Conservation (phyloP, 495 filamentous ascomycete genomes). For the Pyronema omphalodes region DNA sequence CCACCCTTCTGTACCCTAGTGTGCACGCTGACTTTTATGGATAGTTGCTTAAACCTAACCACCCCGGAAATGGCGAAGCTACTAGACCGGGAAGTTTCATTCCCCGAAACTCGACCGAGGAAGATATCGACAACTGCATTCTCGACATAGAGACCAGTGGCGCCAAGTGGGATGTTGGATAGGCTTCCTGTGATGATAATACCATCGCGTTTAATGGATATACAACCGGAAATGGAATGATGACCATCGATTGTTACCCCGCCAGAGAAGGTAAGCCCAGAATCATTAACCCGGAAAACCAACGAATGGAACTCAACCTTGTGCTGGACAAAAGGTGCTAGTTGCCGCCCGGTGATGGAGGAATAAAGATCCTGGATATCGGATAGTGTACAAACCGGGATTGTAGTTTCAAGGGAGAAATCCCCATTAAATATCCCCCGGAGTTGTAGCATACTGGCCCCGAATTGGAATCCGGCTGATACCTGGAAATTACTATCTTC, state of each 20-base stretch:
- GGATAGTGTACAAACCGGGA: constrained; percentile 4
- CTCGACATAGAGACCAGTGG: constrained; percentile 2
- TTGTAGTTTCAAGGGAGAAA: constrained; percentile 9
- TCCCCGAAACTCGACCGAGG: constrained; percentile 7
- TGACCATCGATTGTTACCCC: constrained; percentile 9
- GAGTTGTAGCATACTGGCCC: constrained; percentile 3
- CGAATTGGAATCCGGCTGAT: constrained; percentile 6
- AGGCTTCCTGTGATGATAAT: constrained; percentile 9
- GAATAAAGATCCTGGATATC: constrained; percentile 11
- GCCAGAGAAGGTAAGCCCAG: constrained; percentile 8
- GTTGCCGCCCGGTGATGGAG: constrained; percentile 8
- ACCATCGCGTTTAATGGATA: constrained; percentile 11
- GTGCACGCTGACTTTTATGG: constrained; percentile 9
- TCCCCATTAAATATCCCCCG: constrained; percentile 7
- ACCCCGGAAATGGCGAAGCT: constrained; percentile 13
- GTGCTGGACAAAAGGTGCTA: constrained; percentile 10
- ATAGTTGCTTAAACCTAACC: constrained; percentile 6
- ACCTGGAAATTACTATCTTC: constrained; percentile 5
- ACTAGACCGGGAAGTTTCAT: constrained; percentile 6
- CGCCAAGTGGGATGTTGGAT: constrained; percentile 5
- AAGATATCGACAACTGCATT: constrained; percentile 9
- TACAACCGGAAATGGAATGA: not conserved
- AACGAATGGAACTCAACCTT: constrained; percentile 5
- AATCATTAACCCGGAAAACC: constrained; percentile 3
- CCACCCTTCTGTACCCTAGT: constrained; percentile 6